Evolutionary conservation across 2,329 filamentous ascomycete genomes (phyloP).

Genomic region (Verticillium klebahnii): DNA sequence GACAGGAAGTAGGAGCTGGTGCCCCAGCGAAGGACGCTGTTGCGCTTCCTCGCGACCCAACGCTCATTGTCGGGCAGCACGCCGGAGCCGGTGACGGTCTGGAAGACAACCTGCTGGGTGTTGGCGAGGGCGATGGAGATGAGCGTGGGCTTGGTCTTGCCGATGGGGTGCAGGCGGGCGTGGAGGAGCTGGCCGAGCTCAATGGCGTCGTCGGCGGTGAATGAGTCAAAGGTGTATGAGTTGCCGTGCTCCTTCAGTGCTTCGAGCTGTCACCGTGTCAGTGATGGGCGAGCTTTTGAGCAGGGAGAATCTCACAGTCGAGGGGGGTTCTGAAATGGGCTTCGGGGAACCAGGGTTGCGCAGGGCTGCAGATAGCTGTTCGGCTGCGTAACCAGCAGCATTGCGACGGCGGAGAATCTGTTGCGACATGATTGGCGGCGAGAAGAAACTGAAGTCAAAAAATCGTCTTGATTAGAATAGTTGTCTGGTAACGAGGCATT

Average conservation of each 20-base stretch:
- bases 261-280: constrained; percentile 16
- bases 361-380: constrained; percentile 17
- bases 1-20: constrained; percentile 67
- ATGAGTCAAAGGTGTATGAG: constrained; percentile 43
- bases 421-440: constrained; percentile 38
- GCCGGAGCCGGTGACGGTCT: constrained; percentile 61
- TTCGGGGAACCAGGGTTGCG: constrained; percentile 10
- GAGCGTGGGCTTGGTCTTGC: constrained; percentile 43
- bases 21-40: constrained; percentile 68
- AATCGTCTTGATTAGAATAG: not conserved
- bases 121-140: constrained; percentile 62
- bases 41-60: constrained; percentile 68
- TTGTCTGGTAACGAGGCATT: not conserved
- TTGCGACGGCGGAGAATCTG: constrained; percentile 21
- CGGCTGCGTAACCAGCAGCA: constrained; percentile 19
- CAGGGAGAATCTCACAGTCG: not conserved
- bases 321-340: not conserved
- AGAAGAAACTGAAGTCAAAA: not conserved
- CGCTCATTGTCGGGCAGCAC: constrained; percentile 66
- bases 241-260: constrained; percentile 30
- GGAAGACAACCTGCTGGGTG: constrained; percentile 61
- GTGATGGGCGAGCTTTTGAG: not conserved
- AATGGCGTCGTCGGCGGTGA: constrained; percentile 62
- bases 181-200: constrained; percentile 61
- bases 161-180: constrained; percentile 52